Percentiles rank a stretch among this genome's conserved stretches.
Evolutionary conservation across 2,329 filamentous ascomycete genomes (phyloP).

Genomic region (Aspergillus neoniger): DNA sequence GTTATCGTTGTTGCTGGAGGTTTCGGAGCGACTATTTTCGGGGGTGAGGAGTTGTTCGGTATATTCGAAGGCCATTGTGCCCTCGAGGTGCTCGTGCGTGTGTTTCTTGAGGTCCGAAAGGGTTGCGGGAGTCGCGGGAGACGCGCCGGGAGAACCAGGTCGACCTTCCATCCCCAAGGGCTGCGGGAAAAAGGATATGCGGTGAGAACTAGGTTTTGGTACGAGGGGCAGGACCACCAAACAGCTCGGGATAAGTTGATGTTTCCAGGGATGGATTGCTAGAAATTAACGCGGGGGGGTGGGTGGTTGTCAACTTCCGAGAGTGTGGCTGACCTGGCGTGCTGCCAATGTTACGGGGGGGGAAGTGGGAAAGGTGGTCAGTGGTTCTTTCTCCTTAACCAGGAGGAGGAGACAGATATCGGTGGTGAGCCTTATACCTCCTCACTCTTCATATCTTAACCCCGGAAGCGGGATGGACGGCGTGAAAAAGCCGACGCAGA

Average conservation of each 20-base stretch:
- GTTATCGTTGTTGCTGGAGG: constrained; percentile 44
- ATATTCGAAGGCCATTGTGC: constrained; percentile 37
- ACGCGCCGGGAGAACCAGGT: constrained; percentile 32
- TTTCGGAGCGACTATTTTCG: constrained; percentile 47
- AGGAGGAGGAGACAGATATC: constrained; percentile 6
- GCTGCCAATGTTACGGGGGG: constrained; percentile 1
- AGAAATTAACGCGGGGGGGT: constrained; percentile 7
- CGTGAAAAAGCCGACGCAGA: constrained; percentile 1
- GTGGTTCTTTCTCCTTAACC: constrained; percentile 9
- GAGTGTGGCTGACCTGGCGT: constrained; percentile 11
- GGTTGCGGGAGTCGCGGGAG: constrained; percentile 34
- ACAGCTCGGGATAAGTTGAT: not conserved
- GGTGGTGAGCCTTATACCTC: not conserved
- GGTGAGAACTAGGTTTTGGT: not conserved
- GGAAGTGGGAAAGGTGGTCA: not conserved
- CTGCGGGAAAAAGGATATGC: constrained; percentile 6
- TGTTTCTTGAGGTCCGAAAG: constrained; percentile 30
- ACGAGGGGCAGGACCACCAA: not conserved
- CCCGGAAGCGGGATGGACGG: not conserved
- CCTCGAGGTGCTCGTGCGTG: constrained; percentile 30
- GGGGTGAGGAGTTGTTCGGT: constrained; percentile 46
- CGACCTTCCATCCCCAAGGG: constrained; percentile 31
- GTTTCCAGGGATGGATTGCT: not conserved
- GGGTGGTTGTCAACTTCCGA: not conserved
- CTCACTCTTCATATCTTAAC: constrained; percentile 3